Conservation (phyloP, 257 asterid genomes). For the Rauvolfia tetraphylla region DNA sequence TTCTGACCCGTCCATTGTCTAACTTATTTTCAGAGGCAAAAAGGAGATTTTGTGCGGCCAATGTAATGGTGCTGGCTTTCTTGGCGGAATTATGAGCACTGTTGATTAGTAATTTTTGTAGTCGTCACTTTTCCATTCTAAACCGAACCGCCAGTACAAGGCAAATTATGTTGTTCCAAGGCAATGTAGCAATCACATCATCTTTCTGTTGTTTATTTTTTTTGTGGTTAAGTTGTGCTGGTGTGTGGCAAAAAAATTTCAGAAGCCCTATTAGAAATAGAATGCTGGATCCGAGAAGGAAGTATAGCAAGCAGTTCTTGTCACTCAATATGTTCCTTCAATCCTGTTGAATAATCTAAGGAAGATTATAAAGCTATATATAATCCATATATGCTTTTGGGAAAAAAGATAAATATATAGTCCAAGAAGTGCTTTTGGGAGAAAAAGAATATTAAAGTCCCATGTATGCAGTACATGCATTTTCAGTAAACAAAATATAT, state of each 20-base stretch:
- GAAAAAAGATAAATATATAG: too few relatives aligned
- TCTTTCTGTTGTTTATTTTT: not conserved
- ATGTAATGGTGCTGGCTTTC: conserved; percentile 91
- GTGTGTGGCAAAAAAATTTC: not conserved
- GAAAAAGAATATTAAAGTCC: too few relatives aligned
- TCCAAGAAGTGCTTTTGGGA: too few relatives aligned
- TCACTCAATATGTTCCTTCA: not conserved
- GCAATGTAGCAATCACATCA: not conserved
- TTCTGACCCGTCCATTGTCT: not conserved
- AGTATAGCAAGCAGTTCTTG: not conserved
- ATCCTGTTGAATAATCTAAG: not conserved
- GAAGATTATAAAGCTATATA: too few relatives aligned
- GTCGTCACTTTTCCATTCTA: not conserved
- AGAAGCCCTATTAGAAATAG: not conserved
- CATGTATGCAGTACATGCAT: too few relatives aligned
- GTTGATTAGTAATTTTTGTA: conserved; percentile 35
- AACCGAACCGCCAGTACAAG: not conserved
- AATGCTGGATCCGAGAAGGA: not conserved
- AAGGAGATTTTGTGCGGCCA: conserved; percentile 43
- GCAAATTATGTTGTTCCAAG: not conserved
- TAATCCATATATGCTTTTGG: too few relatives aligned
- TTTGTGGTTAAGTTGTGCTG: too few relatives aligned
- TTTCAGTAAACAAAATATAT: too few relatives aligned
- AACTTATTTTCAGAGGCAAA: conserved; percentile 51
- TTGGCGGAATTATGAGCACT: conserved; percentile 91